Evolutionary conservation across 2,329 filamentous ascomycete species (phyloP).

Genomic region (Tolypocladium nubicola): DNA sequence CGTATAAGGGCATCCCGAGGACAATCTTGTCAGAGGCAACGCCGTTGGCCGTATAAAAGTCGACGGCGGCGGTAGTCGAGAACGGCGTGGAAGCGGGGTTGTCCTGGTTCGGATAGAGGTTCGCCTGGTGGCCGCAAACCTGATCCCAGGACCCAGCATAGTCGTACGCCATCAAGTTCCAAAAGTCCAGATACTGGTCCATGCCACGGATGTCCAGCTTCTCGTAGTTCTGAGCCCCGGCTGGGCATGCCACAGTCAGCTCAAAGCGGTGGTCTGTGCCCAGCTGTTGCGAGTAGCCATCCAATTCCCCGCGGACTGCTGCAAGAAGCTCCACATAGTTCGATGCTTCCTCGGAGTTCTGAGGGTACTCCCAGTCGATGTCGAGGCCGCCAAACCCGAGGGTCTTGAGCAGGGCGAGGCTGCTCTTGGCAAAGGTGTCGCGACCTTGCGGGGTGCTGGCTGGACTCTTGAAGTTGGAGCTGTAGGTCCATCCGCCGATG

Average conservation of each 20-base stretch:
- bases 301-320: conserved; percentile 45
- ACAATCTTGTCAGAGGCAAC: conserved; percentile 66
- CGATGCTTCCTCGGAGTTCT: conserved; percentile 40
- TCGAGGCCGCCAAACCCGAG: conserved; percentile 67
- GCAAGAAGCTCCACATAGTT: conserved; percentile 50
- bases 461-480: conserved; percentile 67
- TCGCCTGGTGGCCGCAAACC: conserved; percentile 66
- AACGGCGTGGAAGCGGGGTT: conserved; percentile 65
- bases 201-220: conserved; percentile 53
- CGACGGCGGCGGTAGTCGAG: conserved; percentile 59
- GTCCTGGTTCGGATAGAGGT: conserved; percentile 50
- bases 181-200: conserved; percentile 60
- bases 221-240: conserved; percentile 50
- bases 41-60: conserved; percentile 55
- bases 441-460: conserved; percentile 62
- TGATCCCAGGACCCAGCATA: conserved; percentile 75
- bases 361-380: conserved; percentile 60
- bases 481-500: conserved; percentile 91
- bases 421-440: conserved; percentile 58
- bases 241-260: conserved; percentile 53
- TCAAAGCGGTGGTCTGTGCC: conserved; percentile 43
- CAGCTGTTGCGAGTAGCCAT: conserved; percentile 40
- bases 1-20: conserved; percentile 86
- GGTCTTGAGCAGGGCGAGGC: conserved; percentile 67
- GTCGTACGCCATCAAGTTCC: conserved; percentile 85